phyloP scores from a whole-genome alignment of 2,329 filamentous ascomycete species.

The Venturia nashicola region DNA sequence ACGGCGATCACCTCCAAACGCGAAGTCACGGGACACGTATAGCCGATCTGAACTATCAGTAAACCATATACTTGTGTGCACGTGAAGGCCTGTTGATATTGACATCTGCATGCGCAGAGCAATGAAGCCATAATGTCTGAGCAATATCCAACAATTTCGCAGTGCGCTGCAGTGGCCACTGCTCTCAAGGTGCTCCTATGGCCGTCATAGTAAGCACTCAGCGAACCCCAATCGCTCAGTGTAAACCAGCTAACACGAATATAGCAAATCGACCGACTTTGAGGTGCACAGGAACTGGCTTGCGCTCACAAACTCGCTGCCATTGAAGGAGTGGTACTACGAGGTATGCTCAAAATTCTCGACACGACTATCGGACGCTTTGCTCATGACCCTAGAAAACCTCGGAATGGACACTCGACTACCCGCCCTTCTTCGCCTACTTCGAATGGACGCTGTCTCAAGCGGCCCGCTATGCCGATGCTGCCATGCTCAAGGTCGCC shows the following conservation, averaged over 20 bases:
- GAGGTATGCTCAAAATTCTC: conserved; percentile 42
- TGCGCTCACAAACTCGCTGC: conserved; percentile 82
- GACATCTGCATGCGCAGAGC: too few species aligned
- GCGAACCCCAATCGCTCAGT: conserved; percentile 7
- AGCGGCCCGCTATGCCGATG: conserved; percentile 62
- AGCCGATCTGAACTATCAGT: too few species aligned
- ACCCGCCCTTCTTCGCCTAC: conserved; percentile 94
- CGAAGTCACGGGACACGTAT: too few species aligned
- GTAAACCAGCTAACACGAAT: conserved; percentile 18
- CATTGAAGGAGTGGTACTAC: conserved; percentile 84
- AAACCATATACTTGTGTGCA: too few species aligned
- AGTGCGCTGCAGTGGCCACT: conserved; percentile 75
- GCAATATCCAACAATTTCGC: conserved; percentile 72
- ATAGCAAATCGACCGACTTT: conserved; percentile 94
- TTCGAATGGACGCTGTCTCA: conserved; percentile 92
- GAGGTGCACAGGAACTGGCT: conserved; percentile 99
- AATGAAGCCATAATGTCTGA: too few species aligned
- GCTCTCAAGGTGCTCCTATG: conserved; percentile 88
- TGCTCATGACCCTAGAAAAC: too few species aligned
- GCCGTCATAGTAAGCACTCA: conserved; percentile 72
- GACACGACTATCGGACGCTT: conserved; percentile 11
- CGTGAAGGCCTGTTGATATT: too few species aligned
- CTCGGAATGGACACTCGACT: conserved; percentile 98
- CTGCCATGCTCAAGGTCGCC: conserved; percentile 67
- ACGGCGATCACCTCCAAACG: too few species aligned